Evolutionary conservation across 805 yeast genomes (phyloP), one percentile per base, ranked within the genome.

Genomic region (Saccharomycopsis vini): DNA sequence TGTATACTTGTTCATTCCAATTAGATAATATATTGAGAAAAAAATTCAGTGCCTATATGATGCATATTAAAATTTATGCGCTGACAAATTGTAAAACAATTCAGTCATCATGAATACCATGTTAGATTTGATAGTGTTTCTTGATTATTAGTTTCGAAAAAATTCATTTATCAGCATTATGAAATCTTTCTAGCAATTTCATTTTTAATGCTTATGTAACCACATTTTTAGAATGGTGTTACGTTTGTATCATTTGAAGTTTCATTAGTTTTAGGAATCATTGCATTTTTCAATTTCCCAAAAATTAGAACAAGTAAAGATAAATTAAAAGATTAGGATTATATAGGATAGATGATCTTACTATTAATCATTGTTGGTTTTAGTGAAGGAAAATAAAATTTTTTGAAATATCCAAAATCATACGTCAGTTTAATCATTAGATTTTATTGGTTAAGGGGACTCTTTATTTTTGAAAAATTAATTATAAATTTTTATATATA

Each of bases 401-500:
- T n/a, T 6, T 46, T 47, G 49, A 42, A 46, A 19, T 20, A 36
- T 4, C 49, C 49, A 26, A 46, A 37, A 31, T 35, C 24, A 9
- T 46, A 46, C 55, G 75, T 75, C 20, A 77, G 75, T 56, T 72
- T 69, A 36, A 72, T 83, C 4, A 60, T 79, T 30, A 80, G 83
- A 1, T 73, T 76, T 56, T 74, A n/a, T n/a, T n/a, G n/a, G n/a
- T n/a, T n/a, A n/a, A n/a, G n/a, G n/a, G 68, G 39, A 62, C 30
- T 43, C 36, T n/a, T 41, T n/a, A 4, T 43, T 7, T 45, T 42
- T 42, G 49, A 45, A 22, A 36, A 28, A 16, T 43, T n/a, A n/a
- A n/a, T n/a, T n/a, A n/a, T n/a, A n/a, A n/a, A 9, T 20, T 9
- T 36, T 39, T 15, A 34, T 54, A 3, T 54, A 55, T 18, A 42